Percentiles rank a stretch among this genome's conserved stretches.
Evolutionary conservation across 2,329 filamentous ascomycete species (phyloP).

Genomic region (Pezizomycotina sp.): DNA sequence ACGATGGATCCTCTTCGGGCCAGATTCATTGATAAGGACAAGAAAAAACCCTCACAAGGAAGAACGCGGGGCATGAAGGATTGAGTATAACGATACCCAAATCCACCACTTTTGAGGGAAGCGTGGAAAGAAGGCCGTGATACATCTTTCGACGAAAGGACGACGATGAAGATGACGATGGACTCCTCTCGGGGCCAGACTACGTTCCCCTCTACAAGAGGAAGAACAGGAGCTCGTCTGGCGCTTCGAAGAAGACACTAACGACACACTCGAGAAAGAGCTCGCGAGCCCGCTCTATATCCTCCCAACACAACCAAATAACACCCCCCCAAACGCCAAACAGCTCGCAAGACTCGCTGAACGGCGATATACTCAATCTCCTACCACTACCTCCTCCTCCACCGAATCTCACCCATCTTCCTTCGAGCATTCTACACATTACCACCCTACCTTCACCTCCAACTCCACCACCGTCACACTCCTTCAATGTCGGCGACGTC

Average conservation of each 20-base stretch:
- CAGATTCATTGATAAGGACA: too few relatives aligned
- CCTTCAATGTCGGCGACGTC: slow-evolving; percentile 79
- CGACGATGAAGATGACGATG: too few relatives aligned
- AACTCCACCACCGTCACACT: slow-evolving; percentile 68
- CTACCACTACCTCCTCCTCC: background rate
- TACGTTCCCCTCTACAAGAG: slow-evolving; percentile 17
- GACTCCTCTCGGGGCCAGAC: too few relatives aligned
- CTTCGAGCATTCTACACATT: slow-evolving; percentile 89
- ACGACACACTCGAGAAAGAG: slow-evolving; percentile 16
- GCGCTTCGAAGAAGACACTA: slow-evolving; percentile 17
- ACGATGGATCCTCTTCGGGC: too few relatives aligned
- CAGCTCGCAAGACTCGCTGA: background rate
- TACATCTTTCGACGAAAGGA: too few relatives aligned
- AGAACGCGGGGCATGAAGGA: too few relatives aligned
- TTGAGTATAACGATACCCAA: too few relatives aligned
- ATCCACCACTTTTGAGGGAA: too few relatives aligned
- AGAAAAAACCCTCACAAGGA: too few relatives aligned
- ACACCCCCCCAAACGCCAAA: slow-evolving; percentile 15
- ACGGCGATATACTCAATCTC: background rate
- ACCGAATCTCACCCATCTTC: slow-evolving; percentile 36
- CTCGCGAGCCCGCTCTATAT: too few relatives aligned
- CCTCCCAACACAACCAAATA: slow-evolving; percentile 14
- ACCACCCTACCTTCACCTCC: slow-evolving; percentile 55
- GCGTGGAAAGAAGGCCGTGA: too few relatives aligned
- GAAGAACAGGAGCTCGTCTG: slow-evolving; percentile 16